phyloP scores from a whole-genome alignment of 2,329 filamentous ascomycete species.

The Bretziella fagacearum region DNA sequence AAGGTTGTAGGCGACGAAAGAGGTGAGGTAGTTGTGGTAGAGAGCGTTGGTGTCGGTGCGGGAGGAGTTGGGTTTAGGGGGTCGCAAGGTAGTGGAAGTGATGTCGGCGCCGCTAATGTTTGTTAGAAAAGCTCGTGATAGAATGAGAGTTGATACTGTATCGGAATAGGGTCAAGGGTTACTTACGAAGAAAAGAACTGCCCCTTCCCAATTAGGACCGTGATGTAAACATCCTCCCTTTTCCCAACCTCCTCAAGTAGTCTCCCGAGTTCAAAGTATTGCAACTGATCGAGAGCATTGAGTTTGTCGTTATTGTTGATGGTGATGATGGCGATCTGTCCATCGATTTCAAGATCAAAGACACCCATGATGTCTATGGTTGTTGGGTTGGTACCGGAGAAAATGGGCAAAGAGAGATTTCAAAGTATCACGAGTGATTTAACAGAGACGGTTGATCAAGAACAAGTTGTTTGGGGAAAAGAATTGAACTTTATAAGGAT shows the following conservation, averaged over 20 bases:
- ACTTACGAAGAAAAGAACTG: conserved; percentile 72
- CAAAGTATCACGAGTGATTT: too few species aligned
- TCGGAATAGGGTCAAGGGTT: neutral
- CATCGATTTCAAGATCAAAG: conserved; percentile 26
- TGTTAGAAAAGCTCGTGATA: conserved; percentile 1
- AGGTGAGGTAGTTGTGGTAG: conserved; percentile 39
- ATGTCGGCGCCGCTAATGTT: conserved; percentile 12
- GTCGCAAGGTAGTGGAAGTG: neutral
- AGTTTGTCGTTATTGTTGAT: conserved; percentile 76
- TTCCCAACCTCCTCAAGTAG: conserved; percentile 61
- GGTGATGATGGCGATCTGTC: conserved; percentile 52
- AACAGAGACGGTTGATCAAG: too few species aligned
- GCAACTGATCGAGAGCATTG: conserved; percentile 55
- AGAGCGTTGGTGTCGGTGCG: neutral
- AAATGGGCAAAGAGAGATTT: too few species aligned
- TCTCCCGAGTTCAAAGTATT: conserved; percentile 63
- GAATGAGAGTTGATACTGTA: neutral
- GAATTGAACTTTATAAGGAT: too few species aligned
- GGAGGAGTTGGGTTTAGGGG: neutral
- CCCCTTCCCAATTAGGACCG: conserved; percentile 70
- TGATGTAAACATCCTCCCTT: conserved; percentile 67
- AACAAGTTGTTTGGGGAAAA: too few species aligned
- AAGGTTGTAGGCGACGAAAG: conserved; percentile 72
- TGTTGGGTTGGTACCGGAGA: neutral
- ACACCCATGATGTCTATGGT: conserved; percentile 15